phyloP scores from a whole-genome alignment of 352 stramenopile species.

The Pythium aquatile region DNA sequence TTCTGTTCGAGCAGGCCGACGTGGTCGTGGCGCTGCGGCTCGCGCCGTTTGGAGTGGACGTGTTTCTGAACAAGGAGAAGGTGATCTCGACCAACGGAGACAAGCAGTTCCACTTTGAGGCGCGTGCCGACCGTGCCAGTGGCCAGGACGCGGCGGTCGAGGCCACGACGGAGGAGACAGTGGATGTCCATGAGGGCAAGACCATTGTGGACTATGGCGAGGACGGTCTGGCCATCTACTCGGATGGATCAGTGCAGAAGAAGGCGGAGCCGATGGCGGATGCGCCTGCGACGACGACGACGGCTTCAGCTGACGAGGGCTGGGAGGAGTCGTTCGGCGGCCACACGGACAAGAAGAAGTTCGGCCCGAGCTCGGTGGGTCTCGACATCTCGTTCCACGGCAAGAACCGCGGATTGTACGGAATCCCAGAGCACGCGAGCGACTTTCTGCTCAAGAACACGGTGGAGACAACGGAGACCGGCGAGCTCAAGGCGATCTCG shows the following conservation, averaged over 20 bases:
- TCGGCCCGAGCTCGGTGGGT: constrained; percentile 92
- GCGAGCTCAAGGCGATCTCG: constrained; percentile 33
- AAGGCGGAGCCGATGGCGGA: constrained; percentile 36
- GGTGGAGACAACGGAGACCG: constrained; percentile 33
- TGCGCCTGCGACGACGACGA: constrained; percentile 16
- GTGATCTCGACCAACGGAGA: constrained; percentile 65
- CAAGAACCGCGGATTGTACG: constrained; percentile 89
- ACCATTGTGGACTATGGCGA: constrained; percentile 97
- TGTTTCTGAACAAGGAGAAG: constrained; percentile 65
- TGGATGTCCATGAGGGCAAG: constrained; percentile 86
- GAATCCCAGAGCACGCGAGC: constrained; percentile 97
- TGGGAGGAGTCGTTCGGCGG: constrained; percentile 96
- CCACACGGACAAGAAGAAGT: constrained; percentile 88
- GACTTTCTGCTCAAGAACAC: constrained; percentile 94
- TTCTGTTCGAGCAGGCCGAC: constrained; percentile 38
- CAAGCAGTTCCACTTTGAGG: constrained; percentile 72
- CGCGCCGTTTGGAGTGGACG: constrained; percentile 56
- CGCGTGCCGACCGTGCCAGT: constrained; percentile 65
- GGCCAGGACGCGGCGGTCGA: constrained; percentile 28
- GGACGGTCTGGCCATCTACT: constrained; percentile 97
- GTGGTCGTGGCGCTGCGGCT: constrained; percentile 57
- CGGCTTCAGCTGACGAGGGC: constrained; percentile 55
- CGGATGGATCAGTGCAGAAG: constrained; percentile 89
- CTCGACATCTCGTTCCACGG: constrained; percentile 94
- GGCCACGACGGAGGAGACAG: constrained; percentile 28